Evolutionary conservation across 805 yeast genomes (phyloP).

Genomic region (Myxozyma kluyveri): DNA sequence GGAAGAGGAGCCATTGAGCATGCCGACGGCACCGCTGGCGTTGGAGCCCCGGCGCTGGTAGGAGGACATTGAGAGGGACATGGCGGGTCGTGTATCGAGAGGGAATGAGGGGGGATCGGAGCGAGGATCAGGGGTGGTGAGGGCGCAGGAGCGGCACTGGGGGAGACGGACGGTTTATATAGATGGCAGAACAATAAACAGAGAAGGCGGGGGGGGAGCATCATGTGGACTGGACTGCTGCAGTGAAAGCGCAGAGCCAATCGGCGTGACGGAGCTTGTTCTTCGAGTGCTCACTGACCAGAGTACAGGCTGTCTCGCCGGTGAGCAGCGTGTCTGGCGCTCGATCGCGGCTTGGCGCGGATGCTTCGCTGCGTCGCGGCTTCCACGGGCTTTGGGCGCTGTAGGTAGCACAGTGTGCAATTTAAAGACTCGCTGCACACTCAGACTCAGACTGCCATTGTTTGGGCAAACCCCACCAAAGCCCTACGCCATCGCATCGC

Average conservation of each 20-base stretch:
- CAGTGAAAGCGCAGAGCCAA: not conserved
- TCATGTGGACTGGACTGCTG: not conserved
- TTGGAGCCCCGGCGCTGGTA: constrained; percentile 23
- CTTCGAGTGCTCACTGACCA: not conserved
- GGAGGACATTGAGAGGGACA: constrained; percentile 11
- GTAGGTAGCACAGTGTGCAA: no score
- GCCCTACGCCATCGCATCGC: constrained; percentile 13
- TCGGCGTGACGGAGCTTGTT: constrained; percentile 1
- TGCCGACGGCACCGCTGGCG: constrained; percentile 13
- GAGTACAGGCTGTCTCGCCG: not conserved
- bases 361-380: no score
- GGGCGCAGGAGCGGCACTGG: not conserved
- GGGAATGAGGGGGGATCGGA: not conserved
- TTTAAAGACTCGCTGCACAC: not conserved
- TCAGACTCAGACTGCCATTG: not conserved
- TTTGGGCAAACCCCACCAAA: constrained; percentile 19
- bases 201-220: not conserved
- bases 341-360: not conserved
- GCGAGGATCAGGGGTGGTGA: not conserved
- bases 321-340: not conserved
- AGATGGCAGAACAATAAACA: no score
- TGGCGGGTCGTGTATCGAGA: not conserved
- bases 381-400: no score
- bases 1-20: constrained; percentile 1
- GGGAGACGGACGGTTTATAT: no score